Conservation (phyloP, 1,284 basidiomycete species). For the Cystobasidiaceae sp. region DNA sequence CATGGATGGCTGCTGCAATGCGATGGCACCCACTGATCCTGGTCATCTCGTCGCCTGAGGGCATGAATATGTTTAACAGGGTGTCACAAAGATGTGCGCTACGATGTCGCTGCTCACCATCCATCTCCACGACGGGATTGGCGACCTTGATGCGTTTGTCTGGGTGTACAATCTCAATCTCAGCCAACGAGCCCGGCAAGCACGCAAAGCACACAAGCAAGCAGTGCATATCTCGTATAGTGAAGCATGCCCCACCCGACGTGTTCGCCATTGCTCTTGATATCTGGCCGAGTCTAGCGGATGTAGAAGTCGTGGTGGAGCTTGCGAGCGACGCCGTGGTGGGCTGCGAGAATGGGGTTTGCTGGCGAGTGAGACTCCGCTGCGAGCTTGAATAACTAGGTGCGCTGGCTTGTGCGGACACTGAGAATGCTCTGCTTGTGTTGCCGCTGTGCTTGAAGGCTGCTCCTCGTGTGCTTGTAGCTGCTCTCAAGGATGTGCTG, state of each 20-base stretch:
- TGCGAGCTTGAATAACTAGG: not conserved
- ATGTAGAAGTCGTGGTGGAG: constrained; percentile 17
- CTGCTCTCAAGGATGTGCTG: not conserved
- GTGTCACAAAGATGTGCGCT: not conserved
- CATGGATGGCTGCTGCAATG: too few relatives aligned
- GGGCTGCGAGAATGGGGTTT: not conserved
- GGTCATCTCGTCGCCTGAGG: constrained; percentile 31
- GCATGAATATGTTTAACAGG: not conserved
- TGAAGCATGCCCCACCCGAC: not conserved
- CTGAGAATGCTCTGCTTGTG: not conserved
- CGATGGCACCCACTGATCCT: constrained; percentile 19
- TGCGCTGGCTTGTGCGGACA: not conserved
- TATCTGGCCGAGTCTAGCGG: constrained; percentile 22
- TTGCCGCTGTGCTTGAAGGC: not conserved
- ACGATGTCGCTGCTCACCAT: constrained; percentile 34
- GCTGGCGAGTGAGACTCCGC: not conserved
- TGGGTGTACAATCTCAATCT: not conserved
- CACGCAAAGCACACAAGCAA: not conserved
- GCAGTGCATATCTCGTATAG: not conserved
- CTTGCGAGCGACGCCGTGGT: not conserved
- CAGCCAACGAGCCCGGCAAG: too few relatives aligned
- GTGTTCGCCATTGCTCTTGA: constrained; percentile 26
- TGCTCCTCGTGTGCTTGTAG: not conserved
- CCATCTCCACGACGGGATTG: constrained; percentile 89
- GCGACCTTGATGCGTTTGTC: constrained; percentile 62